These are phyloP conservation scores for Amylostereum areolatum DNA, from an alignment of 1,284 basidiomycete genomes.

Conservation along the genomic window DNA sequence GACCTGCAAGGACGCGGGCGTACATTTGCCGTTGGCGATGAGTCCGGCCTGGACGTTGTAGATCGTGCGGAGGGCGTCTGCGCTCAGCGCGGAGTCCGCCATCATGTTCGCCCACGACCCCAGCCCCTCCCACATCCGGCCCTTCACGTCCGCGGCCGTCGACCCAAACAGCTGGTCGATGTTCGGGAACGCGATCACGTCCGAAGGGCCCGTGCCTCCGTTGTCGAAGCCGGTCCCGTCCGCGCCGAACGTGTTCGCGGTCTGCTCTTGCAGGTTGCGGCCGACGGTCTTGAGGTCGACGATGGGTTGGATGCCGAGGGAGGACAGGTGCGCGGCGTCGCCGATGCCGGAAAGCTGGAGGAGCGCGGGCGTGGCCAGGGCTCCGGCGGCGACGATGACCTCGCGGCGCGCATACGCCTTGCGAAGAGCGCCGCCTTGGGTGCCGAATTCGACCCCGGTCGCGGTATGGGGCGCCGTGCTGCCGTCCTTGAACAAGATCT, in stretches of 20 bases:
- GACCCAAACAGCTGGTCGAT: conserved; percentile 37
- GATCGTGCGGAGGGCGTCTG: conserved; percentile 34
- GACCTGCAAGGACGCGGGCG: no score
- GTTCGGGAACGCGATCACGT: conserved; percentile 39
- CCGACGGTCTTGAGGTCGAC: conserved; percentile 37
- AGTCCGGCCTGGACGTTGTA: conserved; percentile 35
- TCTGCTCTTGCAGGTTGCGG: conserved; percentile 44
- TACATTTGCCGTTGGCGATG: conserved; percentile 40
- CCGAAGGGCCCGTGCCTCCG: conserved; percentile 28
- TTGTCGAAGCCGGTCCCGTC: conserved; percentile 24
- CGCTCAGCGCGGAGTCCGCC: conserved; percentile 29
- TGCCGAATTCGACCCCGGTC: conserved; percentile 13
- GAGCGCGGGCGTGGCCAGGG: conserved; percentile 28
- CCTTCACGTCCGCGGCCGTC: conserved; percentile 24
- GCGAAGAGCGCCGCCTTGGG: conserved; percentile 7
- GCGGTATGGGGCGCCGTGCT: conserved; percentile 6
- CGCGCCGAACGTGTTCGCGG: conserved; percentile 36
- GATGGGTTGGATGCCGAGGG: conserved; percentile 33
- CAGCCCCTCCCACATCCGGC: conserved; percentile 27
- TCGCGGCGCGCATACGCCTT: conserved; percentile 17
- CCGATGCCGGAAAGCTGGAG: conserved; percentile 44
- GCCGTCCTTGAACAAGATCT: conserved; percentile 12
- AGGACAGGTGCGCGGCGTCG: conserved; percentile 29
- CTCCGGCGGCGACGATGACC: conserved; percentile 26
- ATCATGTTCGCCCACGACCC: conserved; percentile 35